These are phyloP conservation scores for Artemisia argyi DNA, from an alignment of 129 eudicot genomes.

Conservation along the genomic window DNA sequence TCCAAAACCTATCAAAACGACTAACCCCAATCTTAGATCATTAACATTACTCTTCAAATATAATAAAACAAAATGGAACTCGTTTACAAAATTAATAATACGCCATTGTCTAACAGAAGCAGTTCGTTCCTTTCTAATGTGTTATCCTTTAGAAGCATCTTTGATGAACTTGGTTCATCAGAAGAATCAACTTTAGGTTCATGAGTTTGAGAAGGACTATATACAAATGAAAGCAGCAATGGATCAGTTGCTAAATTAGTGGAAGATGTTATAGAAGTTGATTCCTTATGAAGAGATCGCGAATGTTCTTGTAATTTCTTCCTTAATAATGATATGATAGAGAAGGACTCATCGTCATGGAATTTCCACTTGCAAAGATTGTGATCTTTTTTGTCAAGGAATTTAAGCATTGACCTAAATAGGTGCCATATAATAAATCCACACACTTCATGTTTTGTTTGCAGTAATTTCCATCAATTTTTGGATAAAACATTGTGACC, in stretches of 20 bases:
- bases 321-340: constrained; percentile 46
- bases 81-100: too few species aligned
- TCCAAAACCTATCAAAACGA: too few species aligned
- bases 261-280: constrained; percentile 45
- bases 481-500: background rate
- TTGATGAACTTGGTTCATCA: constrained; percentile 35
- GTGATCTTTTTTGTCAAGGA: constrained; percentile 52
- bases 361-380: constrained; percentile 45
- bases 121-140: constrained; percentile 43
- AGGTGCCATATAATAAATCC: background rate
- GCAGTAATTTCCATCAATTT: background rate
- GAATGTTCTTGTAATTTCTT: constrained; percentile 53
- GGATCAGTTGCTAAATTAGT: constrained; percentile 49
- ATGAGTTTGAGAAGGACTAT: constrained; percentile 33
- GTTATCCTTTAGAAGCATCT: constrained; percentile 24
- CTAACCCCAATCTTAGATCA: too few species aligned
- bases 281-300: constrained; percentile 34
- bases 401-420: constrained; percentile 9
- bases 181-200: constrained; percentile 36
- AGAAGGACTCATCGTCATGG: constrained; percentile 42
- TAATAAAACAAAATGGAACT: background rate
- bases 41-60: background rate
- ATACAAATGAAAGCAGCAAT: constrained; percentile 51
- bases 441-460: background rate
- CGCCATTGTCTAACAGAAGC: background rate